Evolutionary conservation across 495 filamentous ascomycete genomes (phyloP), one percentile per base, ranked within the genome.

Genomic region (Aspergillus haitiensis): DNA sequence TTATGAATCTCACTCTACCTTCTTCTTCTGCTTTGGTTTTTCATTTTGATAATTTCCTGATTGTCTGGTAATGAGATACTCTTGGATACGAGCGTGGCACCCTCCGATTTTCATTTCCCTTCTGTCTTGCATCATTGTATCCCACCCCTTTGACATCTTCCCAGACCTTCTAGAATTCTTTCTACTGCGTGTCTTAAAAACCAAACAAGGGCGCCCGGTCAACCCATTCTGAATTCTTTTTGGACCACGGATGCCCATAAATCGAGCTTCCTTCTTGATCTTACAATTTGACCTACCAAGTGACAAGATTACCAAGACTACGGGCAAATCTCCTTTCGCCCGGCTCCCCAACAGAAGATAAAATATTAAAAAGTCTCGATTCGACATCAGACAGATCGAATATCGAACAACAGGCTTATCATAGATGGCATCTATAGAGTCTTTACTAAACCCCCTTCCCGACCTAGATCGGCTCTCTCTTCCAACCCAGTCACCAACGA

Each of bases 391-490:
- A n/a, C 13, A 40, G n/a, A 40, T 21, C 39, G 13, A 55, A 40
- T 9, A 18, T 15, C 32, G 11, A 9, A 21, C 5, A 7, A 6
- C 9, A 32, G 10, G 16, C 8, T 34, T 34, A 33, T 34, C 5
- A n/a, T 13, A 13, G 2, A 70, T 68, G 67, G 65, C 65, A 13
- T 70, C 67, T 27, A 68, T 70, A 57, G 53, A 64, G 48, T 67
- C 65, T 21, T 54, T 70, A 7, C 65, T 68, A 27, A 68, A 67
- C 52, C 65, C 65, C 10, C 33, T 66, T 9, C 67, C 64, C 35
- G 54, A 54, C 42, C 33, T 36, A 11, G 53, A 49, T 50, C 56
- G 33, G 32, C 47, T 48, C 34, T 39, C 44, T 34, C 55, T 59
- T 33, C 58, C 61, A 21, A 67, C 58, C 49, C 58, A 56, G 33